These are phyloP conservation scores for Solanum chacoense DNA, from an alignment of 305 asterid genomes.

Conservation along the genomic window DNA sequence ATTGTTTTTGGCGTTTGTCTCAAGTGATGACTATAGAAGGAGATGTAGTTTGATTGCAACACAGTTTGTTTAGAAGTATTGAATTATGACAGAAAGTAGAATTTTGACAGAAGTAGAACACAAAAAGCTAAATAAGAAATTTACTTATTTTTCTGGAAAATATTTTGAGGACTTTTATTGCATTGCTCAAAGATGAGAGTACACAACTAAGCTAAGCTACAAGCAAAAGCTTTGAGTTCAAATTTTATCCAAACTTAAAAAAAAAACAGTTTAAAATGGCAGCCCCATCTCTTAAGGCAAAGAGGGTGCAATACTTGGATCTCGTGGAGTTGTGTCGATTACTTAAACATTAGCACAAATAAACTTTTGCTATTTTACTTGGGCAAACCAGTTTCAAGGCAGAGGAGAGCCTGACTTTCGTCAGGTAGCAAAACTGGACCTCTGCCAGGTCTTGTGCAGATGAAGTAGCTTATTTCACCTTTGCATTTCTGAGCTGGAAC, in stretches of 20 bases:
- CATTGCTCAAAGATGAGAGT: not conserved
- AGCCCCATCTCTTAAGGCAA: not conserved
- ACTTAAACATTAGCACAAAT: not conserved
- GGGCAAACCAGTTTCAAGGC: slow-evolving; percentile 36
- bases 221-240: not conserved
- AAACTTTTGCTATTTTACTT: slow-evolving; percentile 23
- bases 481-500: slow-evolving; percentile 28
- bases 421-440: slow-evolving; percentile 43
- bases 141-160: no score
- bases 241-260: not conserved
- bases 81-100: not conserved
- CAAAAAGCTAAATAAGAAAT: no score
- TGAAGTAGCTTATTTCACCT: slow-evolving; percentile 82
- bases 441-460: slow-evolving; percentile 85
- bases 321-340: not conserved
- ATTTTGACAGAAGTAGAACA: no score
- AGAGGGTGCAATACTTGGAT: not conserved
- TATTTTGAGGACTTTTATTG: not conserved
- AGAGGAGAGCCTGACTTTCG: slow-evolving; percentile 33
- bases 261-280: not conserved
- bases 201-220: not conserved
- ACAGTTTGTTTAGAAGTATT: not conserved
- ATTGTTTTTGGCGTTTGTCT: not conserved
- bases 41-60: not conserved
- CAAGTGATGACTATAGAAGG: not conserved